A percentile compares a stretch with the other conserved stretches of the same genome.
phyloP scores from a whole-genome alignment of 2,329 filamentous ascomycete genomes.

The Phoma sp. region DNA sequence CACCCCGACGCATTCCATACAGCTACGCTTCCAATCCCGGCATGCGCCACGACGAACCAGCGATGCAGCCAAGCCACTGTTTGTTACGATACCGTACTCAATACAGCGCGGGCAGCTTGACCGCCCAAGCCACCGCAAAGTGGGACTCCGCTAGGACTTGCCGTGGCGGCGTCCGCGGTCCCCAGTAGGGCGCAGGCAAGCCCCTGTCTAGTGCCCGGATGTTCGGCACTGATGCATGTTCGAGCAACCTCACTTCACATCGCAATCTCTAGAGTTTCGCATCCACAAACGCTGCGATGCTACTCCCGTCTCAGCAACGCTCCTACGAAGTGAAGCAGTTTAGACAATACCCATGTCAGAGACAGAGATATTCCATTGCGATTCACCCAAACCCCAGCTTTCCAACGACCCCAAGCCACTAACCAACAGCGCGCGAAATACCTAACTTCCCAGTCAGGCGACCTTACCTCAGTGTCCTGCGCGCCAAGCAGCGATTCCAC shows the following conservation, averaged over 20 bases:
- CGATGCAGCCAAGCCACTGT: constrained; percentile 2
- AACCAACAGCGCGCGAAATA: not conserved
- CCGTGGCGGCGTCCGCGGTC: constrained; percentile 6
- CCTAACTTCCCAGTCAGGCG: constrained; percentile 2
- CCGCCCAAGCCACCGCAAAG: constrained; percentile 6
- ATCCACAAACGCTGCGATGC: no score
- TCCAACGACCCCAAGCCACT: no score
- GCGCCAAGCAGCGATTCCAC: constrained; percentile 14
- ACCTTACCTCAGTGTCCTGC: not conserved
- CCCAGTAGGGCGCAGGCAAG: constrained; percentile 6
- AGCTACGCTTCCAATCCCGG: no score
- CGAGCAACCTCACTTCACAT: constrained; percentile 15
- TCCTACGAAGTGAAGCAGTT: no score
- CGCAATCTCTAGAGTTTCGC: not conserved
- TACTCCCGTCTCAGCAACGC: no score
- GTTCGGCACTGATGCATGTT: constrained; percentile 7
- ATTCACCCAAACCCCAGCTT: no score
- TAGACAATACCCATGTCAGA: no score
- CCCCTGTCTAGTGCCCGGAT: constrained; percentile 7
- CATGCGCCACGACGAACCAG: not conserved
- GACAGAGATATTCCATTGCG: no score
- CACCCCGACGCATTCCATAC: no score
- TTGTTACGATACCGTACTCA: not conserved
- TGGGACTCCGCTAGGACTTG: constrained; percentile 4
- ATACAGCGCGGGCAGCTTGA: not conserved